These are phyloP conservation scores for Lachnellula hyalina DNA, from an alignment of 2,329 filamentous ascomycete species.

Conservation along the genomic window DNA sequence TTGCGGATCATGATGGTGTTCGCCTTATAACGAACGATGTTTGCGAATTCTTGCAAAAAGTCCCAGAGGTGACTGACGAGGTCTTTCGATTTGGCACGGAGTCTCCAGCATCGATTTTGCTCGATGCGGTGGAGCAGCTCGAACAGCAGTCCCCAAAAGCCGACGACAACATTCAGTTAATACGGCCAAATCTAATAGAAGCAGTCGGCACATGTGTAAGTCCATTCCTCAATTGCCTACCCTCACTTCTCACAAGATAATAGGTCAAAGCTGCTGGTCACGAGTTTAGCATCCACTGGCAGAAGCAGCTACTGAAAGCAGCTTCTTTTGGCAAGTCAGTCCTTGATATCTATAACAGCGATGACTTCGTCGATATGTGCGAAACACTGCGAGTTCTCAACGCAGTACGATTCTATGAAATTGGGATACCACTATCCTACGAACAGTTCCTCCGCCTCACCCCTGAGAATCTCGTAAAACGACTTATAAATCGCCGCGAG, in stretches of 20 bases:
- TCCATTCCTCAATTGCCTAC: background rate
- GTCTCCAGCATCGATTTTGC: conserved; percentile 82
- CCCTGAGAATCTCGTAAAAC: conserved; percentile 78
- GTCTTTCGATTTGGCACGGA: conserved; percentile 87
- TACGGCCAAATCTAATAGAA: conserved; percentile 79
- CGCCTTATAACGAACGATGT: conserved; percentile 84
- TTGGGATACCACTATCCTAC: conserved; percentile 85
- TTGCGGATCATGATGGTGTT: conserved; percentile 80
- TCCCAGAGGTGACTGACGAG: conserved; percentile 78
- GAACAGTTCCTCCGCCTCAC: conserved; percentile 91
- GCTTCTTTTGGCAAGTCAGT: conserved; percentile 98
- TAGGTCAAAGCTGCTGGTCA: conserved; percentile 79
- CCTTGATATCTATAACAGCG: conserved; percentile 92
- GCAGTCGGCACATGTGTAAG: conserved; percentile 80
- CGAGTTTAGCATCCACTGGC: conserved; percentile 86
- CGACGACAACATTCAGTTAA: conserved; percentile 95
- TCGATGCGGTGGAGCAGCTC: conserved; percentile 87
- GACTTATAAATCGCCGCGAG: conserved; percentile 82
- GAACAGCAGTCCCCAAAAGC: conserved; percentile 94
- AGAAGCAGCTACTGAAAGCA: conserved; percentile 92
- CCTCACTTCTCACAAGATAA: conserved; percentile 12
- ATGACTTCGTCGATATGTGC: conserved; percentile 98
- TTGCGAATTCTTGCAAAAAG: conserved; percentile 97
- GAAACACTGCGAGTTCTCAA: conserved; percentile 90
- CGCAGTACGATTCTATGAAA: conserved; percentile 83